Percentiles rank a stretch among this genome's conserved stretches.
phyloP scores from a whole-genome alignment of 768 basidiomycete species.

The Trametes gibbosa region DNA sequence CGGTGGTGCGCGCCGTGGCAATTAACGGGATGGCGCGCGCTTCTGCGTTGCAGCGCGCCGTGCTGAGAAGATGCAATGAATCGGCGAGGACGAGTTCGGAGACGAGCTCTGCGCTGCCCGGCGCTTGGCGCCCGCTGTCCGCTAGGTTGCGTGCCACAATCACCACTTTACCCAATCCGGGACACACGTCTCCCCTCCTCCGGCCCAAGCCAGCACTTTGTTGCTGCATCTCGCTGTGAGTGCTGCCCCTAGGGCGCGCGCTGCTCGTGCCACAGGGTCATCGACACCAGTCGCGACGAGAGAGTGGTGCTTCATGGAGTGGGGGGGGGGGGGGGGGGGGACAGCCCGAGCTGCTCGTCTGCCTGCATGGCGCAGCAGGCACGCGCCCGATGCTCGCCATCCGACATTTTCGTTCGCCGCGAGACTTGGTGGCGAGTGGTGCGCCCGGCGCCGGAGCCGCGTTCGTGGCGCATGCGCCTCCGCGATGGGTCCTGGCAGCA shows the following conservation, averaged over 20 bases:
- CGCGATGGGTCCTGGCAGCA: too few species aligned
- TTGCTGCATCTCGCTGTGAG: neutral
- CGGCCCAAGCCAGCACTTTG: neutral
- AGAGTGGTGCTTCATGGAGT: too few species aligned
- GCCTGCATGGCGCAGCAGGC: too few species aligned
- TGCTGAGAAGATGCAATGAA: neutral
- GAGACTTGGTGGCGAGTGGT: too few species aligned
- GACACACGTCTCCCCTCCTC: neutral
- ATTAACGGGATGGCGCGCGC: neutral
- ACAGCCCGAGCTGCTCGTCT: too few species aligned
- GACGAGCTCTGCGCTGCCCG: conserved; percentile 2
- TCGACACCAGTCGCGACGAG: too few species aligned
- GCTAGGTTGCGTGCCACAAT: conserved; percentile 12
- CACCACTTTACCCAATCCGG: conserved; percentile 2
- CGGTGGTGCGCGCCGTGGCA: neutral
- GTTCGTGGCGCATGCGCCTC: neutral
- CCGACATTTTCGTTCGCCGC: too few species aligned
- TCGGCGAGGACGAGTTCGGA: neutral
- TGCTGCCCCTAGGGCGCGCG: neutral
- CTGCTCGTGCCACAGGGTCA: too few species aligned
- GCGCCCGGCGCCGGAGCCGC: too few species aligned
- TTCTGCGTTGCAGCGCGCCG: neutral
- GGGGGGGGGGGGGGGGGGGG: too few species aligned
- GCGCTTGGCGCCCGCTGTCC: neutral
- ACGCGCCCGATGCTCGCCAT: too few species aligned